Percentiles rank a stretch among this genome's conserved stretches.
Evolutionary conservation across 108 stramenopile genomes (phyloP).

Genomic region (Cyclotella cryptica): DNA sequence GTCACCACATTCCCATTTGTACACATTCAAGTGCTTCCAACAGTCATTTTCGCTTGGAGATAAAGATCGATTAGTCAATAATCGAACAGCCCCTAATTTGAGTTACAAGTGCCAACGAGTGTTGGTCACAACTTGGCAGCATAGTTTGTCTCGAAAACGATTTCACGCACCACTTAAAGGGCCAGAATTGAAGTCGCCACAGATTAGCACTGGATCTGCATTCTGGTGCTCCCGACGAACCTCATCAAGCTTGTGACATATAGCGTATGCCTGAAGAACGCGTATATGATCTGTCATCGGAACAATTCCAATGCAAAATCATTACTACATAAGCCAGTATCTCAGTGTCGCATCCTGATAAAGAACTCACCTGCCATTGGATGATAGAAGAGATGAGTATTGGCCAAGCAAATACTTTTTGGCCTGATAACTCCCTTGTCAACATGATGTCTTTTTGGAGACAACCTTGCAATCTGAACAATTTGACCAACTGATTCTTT

Average conservation of each 20-base stretch:
- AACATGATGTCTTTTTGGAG: conserved; percentile 21
- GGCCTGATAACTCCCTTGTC: conserved; percentile 18
- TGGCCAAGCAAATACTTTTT: conserved; percentile 55
- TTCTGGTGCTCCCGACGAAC: conserved; percentile 31
- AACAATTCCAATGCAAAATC: not conserved
- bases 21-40: conserved; percentile 67
- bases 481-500: conserved; percentile 63
- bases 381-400: conserved; percentile 86
- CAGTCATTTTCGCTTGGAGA: conserved; percentile 50
- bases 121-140: not conserved
- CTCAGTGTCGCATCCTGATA: too few species aligned
- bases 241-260: conserved; percentile 59
- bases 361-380: conserved; percentile 50
- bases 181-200: conserved; percentile 67
- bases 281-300: conserved; percentile 63
- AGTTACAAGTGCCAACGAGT: not conserved
- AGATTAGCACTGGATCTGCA: conserved; percentile 32
- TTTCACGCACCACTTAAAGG: conserved; percentile 54
- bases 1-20: conserved; percentile 61
- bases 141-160: not conserved
- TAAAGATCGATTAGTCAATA: conserved; percentile 54
- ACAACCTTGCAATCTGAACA: conserved; percentile 50
- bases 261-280: conserved; percentile 60
- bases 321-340: not conserved
- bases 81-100: conserved; percentile 44